phyloP scores from a whole-genome alignment of 1,139 yeast genomes.

The Candida smagusa region DNA sequence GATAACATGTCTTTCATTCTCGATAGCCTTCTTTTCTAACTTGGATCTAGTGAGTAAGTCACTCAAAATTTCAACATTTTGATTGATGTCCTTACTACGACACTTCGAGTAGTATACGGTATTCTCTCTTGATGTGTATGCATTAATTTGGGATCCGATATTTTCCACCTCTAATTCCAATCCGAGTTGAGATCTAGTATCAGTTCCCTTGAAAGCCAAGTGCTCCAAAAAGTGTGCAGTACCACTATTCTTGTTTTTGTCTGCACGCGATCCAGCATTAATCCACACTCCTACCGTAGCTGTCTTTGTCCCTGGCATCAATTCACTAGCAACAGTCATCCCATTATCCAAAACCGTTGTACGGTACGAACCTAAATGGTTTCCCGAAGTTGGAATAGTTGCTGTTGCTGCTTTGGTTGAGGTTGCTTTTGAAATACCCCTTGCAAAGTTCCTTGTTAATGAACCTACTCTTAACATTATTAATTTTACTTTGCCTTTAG shows the following conservation, averaged over 20 bases:
- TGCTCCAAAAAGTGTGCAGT: conserved; percentile 98
- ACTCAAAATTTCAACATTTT: conserved; percentile 81
- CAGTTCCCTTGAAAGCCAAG: conserved; percentile 92
- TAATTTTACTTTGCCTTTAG: conserved; percentile 1
- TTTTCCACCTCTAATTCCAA: conserved; percentile 93
- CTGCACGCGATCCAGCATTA: conserved; percentile 98
- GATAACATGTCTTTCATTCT: conserved; percentile 93
- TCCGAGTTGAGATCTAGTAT: conserved; percentile 73
- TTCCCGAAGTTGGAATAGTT: conserved; percentile 4
- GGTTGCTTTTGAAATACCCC: conserved; percentile 1
- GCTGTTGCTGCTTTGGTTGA: conserved; percentile 6
- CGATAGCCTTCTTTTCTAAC: conserved; percentile 80
- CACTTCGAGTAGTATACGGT: conserved; percentile 96
- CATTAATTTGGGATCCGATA: conserved; percentile 94
- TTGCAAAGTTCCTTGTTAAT: conserved; percentile 1
- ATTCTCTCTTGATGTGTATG: conserved; percentile 95
- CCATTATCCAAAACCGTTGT: conserved; percentile 78
- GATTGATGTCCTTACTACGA: conserved; percentile 73
- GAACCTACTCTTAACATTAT: conserved; percentile 5
- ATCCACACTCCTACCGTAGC: conserved; percentile 98
- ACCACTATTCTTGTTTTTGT: conserved; percentile 78
- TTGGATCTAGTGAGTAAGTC: conserved; percentile 87
- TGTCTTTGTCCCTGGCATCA: conserved; percentile 82
- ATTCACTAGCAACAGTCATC: conserved; percentile 87
- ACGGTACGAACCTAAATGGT: conserved; percentile 15